Evolutionary conservation across 768 basidiomycete genomes (phyloP).

Genomic region (Amanita subjunquillea): DNA sequence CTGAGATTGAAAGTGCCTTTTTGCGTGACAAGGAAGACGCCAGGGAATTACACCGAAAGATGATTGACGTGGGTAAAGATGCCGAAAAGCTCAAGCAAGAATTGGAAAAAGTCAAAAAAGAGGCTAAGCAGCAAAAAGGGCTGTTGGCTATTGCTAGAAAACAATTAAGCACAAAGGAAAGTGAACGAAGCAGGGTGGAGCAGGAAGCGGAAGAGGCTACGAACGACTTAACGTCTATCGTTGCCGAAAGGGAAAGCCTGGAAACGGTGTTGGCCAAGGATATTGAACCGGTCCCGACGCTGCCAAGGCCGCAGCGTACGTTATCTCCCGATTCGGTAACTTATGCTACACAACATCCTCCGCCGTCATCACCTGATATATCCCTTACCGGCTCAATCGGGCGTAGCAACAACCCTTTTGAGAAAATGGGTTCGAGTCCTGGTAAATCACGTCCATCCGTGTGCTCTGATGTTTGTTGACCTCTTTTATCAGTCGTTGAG

Average conservation of each 20-base stretch:
- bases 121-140: slow-evolving; percentile 94
- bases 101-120: slow-evolving; percentile 84
- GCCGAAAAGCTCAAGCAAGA: slow-evolving; percentile 60
- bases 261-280: slow-evolving; percentile 37
- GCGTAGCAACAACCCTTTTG: slow-evolving; percentile 87
- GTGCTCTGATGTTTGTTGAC: slow-evolving; percentile 42
- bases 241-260: slow-evolving; percentile 43
- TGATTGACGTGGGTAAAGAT: slow-evolving; percentile 72
- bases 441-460: slow-evolving; percentile 22
- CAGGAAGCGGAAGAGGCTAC: slow-evolving; percentile 64
- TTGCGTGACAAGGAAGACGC: slow-evolving; percentile 93
- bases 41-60: slow-evolving; percentile 71
- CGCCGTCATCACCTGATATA: slow-evolving; percentile 62
- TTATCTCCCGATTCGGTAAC: slow-evolving; percentile 38
- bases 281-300: slow-evolving; percentile 12
- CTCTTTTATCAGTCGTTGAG: slow-evolving; percentile 17
- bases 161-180: slow-evolving; percentile 79
- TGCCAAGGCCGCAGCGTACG: slow-evolving; percentile 16
- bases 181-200: slow-evolving; percentile 57
- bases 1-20: slow-evolving; percentile 79
- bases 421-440: slow-evolving; percentile 45
- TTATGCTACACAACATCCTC: slow-evolving; percentile 60
- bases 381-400: slow-evolving; percentile 35
- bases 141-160: slow-evolving; percentile 91
- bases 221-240: slow-evolving; percentile 38